Evolutionary conservation across 1,284 basidiomycete genomes (phyloP).

Genomic region (Entoloma clypeatum): DNA sequence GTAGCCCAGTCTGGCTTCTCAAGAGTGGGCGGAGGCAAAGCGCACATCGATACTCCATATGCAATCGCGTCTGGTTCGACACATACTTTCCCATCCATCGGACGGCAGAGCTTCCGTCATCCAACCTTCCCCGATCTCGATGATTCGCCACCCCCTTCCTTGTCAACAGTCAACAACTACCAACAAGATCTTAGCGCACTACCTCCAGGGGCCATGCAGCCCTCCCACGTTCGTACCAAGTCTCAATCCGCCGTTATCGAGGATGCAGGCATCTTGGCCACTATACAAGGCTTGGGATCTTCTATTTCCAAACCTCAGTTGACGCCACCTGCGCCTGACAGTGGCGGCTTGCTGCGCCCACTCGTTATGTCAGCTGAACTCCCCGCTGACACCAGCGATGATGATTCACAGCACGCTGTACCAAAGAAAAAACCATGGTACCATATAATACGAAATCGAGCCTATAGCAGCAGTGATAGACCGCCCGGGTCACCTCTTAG

Average conservation of each 20-base stretch:
- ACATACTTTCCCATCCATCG: slow-evolving; percentile 63
- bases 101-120: slow-evolving; percentile 34
- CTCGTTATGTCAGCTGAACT: slow-evolving; percentile 14
- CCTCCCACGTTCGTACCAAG: slow-evolving; percentile 70
- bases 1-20: slow-evolving; percentile 61
- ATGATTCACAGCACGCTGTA: slow-evolving; percentile 34
- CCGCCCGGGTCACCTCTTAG: slow-evolving; percentile 29
- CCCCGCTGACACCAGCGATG: slow-evolving; percentile 31
- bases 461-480: slow-evolving; percentile 61
- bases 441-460: slow-evolving; percentile 53
- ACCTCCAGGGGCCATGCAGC: slow-evolving; percentile 61
- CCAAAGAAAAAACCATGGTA: slow-evolving; percentile 67
- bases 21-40: slow-evolving; percentile 72
- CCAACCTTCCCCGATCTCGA: slow-evolving; percentile 33
- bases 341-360: slow-evolving; percentile 20
- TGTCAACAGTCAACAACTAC: slow-evolving; percentile 45
- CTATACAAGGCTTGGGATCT: slow-evolving; percentile 11
- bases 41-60: slow-evolving; percentile 75
- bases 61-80: slow-evolving; percentile 59
- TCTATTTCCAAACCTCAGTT: slow-evolving; percentile 11
- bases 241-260: slow-evolving; percentile 79
- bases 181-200: slow-evolving; percentile 39
- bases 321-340: slow-evolving; percentile 10
- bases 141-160: slow-evolving; percentile 50
- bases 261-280: slow-evolving; percentile 37